These are phyloP conservation scores for Phytophthora macrochlamydospora DNA, from an alignment of 352 stramenopile genomes.

Conservation along the genomic window DNA sequence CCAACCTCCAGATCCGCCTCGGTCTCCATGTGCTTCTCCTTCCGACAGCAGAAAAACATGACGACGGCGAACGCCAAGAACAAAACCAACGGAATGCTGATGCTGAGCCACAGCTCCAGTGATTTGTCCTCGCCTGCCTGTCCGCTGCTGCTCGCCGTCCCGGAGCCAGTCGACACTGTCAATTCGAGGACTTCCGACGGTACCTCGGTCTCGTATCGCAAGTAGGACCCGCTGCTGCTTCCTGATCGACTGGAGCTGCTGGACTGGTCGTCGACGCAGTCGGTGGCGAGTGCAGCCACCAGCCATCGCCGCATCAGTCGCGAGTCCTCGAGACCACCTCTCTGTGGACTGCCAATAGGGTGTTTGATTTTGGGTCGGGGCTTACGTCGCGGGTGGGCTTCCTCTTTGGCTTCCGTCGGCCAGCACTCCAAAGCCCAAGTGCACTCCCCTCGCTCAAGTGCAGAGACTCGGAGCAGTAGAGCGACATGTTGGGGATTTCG, in stretches of 20 bases:
- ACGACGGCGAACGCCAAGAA: constrained; percentile 22
- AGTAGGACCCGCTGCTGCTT: not conserved
- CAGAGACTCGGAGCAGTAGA: constrained; percentile 2
- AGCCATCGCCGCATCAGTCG: constrained; percentile 30
- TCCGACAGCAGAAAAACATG: constrained; percentile 36
- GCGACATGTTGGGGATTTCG: constrained; percentile 33
- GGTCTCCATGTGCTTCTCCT: constrained; percentile 3
- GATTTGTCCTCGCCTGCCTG: constrained; percentile 8
- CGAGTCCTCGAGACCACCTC: not conserved
- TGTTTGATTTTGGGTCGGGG: constrained; percentile 7
- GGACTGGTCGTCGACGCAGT: not conserved
- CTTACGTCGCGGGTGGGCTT: not conserved
- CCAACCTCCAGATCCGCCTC: constrained; percentile 12
- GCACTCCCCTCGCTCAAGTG: not conserved
- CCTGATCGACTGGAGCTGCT: not conserved
- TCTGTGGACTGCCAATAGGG: not conserved
- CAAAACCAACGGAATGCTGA: constrained; percentile 33
- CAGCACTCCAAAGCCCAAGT: constrained; percentile 25
- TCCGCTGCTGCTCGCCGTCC: not conserved
- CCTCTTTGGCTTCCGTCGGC: constrained; percentile 18
- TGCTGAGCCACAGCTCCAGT: constrained; percentile 35
- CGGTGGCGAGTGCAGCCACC: constrained; percentile 2
- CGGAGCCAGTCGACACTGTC: not conserved
- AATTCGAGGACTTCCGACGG: not conserved
- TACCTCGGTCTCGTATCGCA: not conserved